A percentile compares a stretch with the other conserved stretches of the same genome.
Evolutionary conservation across 768 basidiomycete species (phyloP).

Genomic region (Boletus subcaerulescens): DNA sequence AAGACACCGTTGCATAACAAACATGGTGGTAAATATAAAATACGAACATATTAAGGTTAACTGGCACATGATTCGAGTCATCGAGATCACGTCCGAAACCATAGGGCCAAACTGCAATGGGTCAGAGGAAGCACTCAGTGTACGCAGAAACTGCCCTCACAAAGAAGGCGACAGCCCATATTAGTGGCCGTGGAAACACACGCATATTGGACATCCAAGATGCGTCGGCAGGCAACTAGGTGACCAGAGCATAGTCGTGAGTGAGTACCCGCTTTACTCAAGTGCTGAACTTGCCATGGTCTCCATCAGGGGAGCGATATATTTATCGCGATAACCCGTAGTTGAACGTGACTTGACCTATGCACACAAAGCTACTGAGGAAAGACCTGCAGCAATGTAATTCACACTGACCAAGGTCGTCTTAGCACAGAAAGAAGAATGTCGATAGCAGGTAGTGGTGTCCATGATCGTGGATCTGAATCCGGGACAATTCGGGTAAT

Average conservation of each 20-base stretch:
- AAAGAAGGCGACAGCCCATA: constrained; percentile 22
- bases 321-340: neutral
- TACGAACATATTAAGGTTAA: constrained; percentile 16
- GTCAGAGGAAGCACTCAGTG: neutral
- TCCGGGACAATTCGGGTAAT: neutral
- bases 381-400: neutral
- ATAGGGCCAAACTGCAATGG: constrained; percentile 18
- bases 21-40: constrained; percentile 6
- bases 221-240: neutral
- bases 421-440: neutral
- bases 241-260: neutral
- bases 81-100: constrained; percentile 22
- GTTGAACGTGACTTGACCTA: constrained; percentile 8
- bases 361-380: neutral
- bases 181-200: constrained; percentile 1
- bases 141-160: constrained; percentile 3
- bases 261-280: neutral
- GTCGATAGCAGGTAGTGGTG: neutral
- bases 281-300: neutral
- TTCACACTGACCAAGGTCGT: constrained; percentile 9
- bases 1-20: constrained; percentile 3
- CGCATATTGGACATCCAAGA: constrained; percentile 3
- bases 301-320: neutral
- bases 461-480: constrained; percentile 6
- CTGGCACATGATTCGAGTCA: constrained; percentile 9